Evolutionary conservation across 495 filamentous ascomycete genomes (phyloP).

Genomic region (Penicillium paradoxum): DNA sequence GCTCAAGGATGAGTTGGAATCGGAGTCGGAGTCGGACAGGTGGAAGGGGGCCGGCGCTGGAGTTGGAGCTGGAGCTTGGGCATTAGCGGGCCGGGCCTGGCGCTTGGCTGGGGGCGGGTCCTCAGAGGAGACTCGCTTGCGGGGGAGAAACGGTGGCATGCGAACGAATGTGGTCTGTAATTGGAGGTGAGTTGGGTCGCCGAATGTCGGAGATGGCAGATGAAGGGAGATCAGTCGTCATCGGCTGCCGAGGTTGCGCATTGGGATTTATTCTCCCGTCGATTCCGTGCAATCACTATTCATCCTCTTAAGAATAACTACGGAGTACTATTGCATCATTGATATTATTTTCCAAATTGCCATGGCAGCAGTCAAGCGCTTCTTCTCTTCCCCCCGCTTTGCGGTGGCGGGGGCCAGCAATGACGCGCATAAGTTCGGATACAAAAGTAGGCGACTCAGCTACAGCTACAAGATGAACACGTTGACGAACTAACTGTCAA

Average conservation of each 20-base stretch:
- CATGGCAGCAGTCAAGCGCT: slow-evolving; percentile 55
- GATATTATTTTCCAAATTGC: background rate
- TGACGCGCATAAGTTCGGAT: slow-evolving; percentile 81
- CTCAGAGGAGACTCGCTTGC: slow-evolving; percentile 48
- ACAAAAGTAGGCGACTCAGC: slow-evolving; percentile 59
- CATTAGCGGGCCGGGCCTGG: slow-evolving; percentile 23
- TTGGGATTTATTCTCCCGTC: background rate
- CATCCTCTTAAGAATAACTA: background rate
- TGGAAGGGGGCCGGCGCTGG: background rate
- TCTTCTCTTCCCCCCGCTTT: slow-evolving; percentile 79
- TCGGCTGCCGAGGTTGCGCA: slow-evolving; percentile 21
- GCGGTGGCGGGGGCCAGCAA: slow-evolving; percentile 89
- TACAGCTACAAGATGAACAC: background rate
- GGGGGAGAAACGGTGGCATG: slow-evolving; percentile 52
- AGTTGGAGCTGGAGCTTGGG: slow-evolving; percentile 1
- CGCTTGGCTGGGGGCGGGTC: slow-evolving; percentile 67
- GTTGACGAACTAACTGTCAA: slow-evolving; percentile 3
- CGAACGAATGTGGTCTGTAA: slow-evolving; percentile 10
- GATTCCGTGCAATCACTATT: background rate
- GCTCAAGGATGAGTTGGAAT: slow-evolving; percentile 60
- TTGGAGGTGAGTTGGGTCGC: background rate
- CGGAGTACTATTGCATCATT: too few species aligned
- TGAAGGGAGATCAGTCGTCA: slow-evolving; percentile 9
- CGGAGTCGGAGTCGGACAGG: slow-evolving; percentile 34
- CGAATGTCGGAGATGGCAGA: slow-evolving; percentile 15